Base-by-base conservation (phyloP, 176 grass and related monocot species). In the Carex myosuroides region DNA sequence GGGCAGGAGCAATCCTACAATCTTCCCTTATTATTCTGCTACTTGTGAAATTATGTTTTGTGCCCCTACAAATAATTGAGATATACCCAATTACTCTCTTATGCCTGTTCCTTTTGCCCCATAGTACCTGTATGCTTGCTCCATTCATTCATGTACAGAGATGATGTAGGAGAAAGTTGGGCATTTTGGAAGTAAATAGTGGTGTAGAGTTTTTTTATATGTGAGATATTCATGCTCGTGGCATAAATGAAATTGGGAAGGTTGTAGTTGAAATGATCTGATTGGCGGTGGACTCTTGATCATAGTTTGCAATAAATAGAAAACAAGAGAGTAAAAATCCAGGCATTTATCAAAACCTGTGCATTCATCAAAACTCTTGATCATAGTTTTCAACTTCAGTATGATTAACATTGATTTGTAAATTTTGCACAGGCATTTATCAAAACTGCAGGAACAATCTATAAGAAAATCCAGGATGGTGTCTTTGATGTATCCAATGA, bases 381-480 rank as follows among this genome's bases (percentile, higher is more conserved):
- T 59, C 1, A 29, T 33, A 42, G 41, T 61, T 42, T 81, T 81
- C n/a, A 81, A 21, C 60, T 16, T 14, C 24, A 42, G 17, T 55
- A 58, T 79, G n/a, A 16, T 52, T 64, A 37, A 32, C 48, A 37
- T 30, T 81, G 35, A 78, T 84, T 21, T 63, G 9, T 14, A 29
- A 18, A 12, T 87, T 42, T 63, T 52, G 10, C 85, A 18, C 73
- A 92, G 91, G 91, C 85, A 16, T 92, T 92, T 60, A 69, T 90
- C 64, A 79, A 64, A 13, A 86, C 85, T 71, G 67, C 91, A 60
- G 53, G 78, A 48, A 90, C 80, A 50, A 89, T 92, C 76, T 92
- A 88, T 60, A 88, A 78, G 73, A 92, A 90, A 84, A 90, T 92
- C 39, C 86, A 88, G 72, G 80, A 86, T 48, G 88, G 91, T n/a